Evolutionary conservation across 257 asterid genomes (phyloP), one percentile per base, ranked within the genome.

Genomic region (Solanum dulcamara): DNA sequence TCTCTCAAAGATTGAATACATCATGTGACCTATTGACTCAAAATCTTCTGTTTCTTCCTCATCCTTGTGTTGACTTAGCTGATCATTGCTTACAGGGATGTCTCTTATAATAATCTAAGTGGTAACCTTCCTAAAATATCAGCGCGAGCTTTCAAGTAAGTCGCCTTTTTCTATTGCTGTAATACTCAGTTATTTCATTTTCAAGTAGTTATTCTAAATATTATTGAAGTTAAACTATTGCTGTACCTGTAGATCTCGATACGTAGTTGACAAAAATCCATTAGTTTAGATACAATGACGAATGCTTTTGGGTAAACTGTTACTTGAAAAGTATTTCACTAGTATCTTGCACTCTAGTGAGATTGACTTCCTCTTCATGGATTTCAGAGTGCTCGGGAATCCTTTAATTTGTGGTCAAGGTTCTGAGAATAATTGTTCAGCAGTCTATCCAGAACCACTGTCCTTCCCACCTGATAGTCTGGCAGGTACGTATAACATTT

Each of bases 351-450:
- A 0, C 38, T 26, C 7, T 75, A 44, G 53, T 24, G 9, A 44
- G 32, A 44, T 24, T 15, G 37, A 74, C 74, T 88, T 71, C 59
- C 87, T 81, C 83, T 35, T 83, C 62, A 59, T 74, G 86, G 51
- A 46, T 88, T 87, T 83, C 94, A 95, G 98, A 88, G 86, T 97
- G 84, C 89, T 92, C 11, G 98, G 99, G 80, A 97, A 95, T 88
- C 93, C 99, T 59, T 91, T 95, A 74, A 93, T 95, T 67, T 95
- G 99, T 57, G 98, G 94, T 84, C 90, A 85, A 86, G 87, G 87
- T 85, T 90, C 97, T 77, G 89, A 83, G 84, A 92, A 89, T 89
- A 95, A 93, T 85, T 97, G 98, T 80, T 90, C 99, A 1, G 92
- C 86, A 72, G 90, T 92, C 80, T 93, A 87, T 87, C 99, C 98